phyloP scores from a whole-genome alignment of 306 rosid genomes.

The Ammopiptanthus mongolicus region DNA sequence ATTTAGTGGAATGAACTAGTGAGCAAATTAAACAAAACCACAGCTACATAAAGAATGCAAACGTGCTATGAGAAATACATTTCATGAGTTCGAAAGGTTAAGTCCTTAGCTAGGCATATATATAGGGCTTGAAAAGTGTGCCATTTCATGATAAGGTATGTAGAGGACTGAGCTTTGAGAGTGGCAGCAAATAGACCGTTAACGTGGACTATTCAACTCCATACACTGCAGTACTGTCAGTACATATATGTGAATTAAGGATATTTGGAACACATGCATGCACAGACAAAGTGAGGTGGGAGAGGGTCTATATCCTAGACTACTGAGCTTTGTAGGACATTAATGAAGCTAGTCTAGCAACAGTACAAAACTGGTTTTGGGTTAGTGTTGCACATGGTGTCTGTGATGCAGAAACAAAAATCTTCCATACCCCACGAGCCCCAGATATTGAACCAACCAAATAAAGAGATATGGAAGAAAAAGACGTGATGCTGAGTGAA shows the following conservation, averaged over 20 bases:
- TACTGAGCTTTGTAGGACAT: background rate
- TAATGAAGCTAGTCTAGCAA: background rate
- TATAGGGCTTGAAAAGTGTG: conserved; percentile 8
- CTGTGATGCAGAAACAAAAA: background rate
- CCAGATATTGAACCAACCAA: background rate
- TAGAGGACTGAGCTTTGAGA: background rate
- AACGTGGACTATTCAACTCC: background rate
- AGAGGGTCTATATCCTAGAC: background rate
- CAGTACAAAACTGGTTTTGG: background rate
- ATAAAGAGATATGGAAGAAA: background rate
- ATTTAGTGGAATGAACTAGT: no score
- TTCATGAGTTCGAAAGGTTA: background rate
- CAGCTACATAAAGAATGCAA: no score
- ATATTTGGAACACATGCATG: background rate
- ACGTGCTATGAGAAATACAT: no score
- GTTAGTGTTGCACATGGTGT: background rate
- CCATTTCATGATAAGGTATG: conserved; percentile 14
- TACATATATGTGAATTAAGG: background rate
- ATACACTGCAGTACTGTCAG: background rate
- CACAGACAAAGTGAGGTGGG: background rate
- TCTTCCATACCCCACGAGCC: background rate
- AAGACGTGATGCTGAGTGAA: background rate
- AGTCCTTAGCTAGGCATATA: background rate
- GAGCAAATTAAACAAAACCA: no score
- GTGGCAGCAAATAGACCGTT: background rate